A percentile compares a stretch with the other conserved stretches of the same genome.
Evolutionary conservation across 2,329 filamentous ascomycete species (phyloP).

Genomic region (Epichloe brachyelytri): DNA sequence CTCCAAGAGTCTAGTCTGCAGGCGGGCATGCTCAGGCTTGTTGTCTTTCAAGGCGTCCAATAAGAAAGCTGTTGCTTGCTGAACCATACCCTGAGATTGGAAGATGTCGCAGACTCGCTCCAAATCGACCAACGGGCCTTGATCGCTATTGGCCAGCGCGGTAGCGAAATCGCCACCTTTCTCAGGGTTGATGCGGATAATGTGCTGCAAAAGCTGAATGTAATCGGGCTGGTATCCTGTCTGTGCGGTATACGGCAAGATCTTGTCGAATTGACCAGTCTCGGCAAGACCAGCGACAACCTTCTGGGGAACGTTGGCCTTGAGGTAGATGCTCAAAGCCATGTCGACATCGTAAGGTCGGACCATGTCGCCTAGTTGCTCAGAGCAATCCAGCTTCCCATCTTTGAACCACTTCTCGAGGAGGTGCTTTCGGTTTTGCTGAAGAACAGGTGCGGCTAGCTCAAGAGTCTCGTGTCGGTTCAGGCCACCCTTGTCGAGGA

Average conservation of each 20-base stretch:
- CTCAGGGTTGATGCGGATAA: slow-evolving; percentile 80
- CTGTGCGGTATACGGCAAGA: slow-evolving; percentile 78
- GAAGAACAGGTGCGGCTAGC: slow-evolving; percentile 80
- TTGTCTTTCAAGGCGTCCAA: slow-evolving; percentile 93
- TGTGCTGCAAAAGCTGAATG: slow-evolving; percentile 81
- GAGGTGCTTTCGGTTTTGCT: slow-evolving; percentile 87
- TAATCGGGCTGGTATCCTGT: slow-evolving; percentile 91
- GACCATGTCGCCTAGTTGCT: slow-evolving; percentile 90
- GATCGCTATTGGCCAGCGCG: slow-evolving; percentile 79
- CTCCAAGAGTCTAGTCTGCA: slow-evolving; percentile 90
- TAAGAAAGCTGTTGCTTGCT: slow-evolving; percentile 95
- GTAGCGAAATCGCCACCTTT: slow-evolving; percentile 92
- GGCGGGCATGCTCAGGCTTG: slow-evolving; percentile 78
- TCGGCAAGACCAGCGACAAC: slow-evolving; percentile 92
- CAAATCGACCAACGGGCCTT: slow-evolving; percentile 77
- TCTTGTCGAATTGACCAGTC: slow-evolving; percentile 93
- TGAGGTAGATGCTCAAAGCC: slow-evolving; percentile 78
- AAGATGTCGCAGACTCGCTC: slow-evolving; percentile 96
- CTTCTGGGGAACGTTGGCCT: slow-evolving; percentile 84
- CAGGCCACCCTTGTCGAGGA: slow-evolving; percentile 85
- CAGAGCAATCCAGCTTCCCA: slow-evolving; percentile 89
- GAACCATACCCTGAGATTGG: slow-evolving; percentile 94
- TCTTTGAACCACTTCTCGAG: slow-evolving; percentile 97
- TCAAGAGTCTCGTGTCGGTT: slow-evolving; percentile 93
- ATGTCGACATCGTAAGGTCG: slow-evolving; percentile 79